Percentiles rank a stretch among this genome's conserved stretches.
Conservation (phyloP, 1,284 basidiomycete genomes). For the Caloboletus firmus region DNA sequence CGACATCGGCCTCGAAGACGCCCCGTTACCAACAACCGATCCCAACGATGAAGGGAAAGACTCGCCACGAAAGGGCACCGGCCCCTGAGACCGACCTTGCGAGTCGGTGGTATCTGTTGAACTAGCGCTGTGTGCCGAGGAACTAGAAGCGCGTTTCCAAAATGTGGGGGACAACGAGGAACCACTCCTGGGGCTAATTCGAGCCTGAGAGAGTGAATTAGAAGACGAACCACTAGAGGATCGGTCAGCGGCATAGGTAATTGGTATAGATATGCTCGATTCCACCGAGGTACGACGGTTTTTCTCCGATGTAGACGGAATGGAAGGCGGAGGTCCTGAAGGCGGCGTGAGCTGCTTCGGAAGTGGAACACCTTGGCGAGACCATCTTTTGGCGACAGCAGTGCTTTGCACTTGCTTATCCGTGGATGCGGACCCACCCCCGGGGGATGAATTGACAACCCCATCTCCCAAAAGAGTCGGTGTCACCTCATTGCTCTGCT, state of each 20-base stretch:
- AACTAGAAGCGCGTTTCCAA: constrained; percentile 58
- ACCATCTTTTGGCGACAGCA: constrained; percentile 53
- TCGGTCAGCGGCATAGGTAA: constrained; percentile 39
- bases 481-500: constrained; percentile 3
- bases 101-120: constrained; percentile 51
- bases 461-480: constrained; percentile 1
- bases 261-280: constrained; percentile 32
- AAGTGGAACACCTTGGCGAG: constrained; percentile 50
- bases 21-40: constrained; percentile 3
- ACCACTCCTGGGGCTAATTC: constrained; percentile 46
- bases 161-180: constrained; percentile 51
- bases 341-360: constrained; percentile 58
- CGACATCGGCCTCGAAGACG: constrained; percentile 22
- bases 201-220: constrained; percentile 34
- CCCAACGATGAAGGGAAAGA: constrained; percentile 11
- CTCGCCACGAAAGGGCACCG: constrained; percentile 5
- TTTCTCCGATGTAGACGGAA: constrained; percentile 35
- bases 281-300: constrained; percentile 21
- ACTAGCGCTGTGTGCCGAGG: constrained; percentile 51
- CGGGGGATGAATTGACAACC: neutral
- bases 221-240: constrained; percentile 48
- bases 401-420: constrained; percentile 24
- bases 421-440: neutral
- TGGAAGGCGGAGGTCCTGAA: constrained; percentile 55
- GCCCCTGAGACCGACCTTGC: constrained; percentile 31